Percentiles rank a stretch among this genome's conserved stretches.
Evolutionary conservation across 139 green algal genomes (phyloP).

Genomic region (Closterium sp.): DNA sequence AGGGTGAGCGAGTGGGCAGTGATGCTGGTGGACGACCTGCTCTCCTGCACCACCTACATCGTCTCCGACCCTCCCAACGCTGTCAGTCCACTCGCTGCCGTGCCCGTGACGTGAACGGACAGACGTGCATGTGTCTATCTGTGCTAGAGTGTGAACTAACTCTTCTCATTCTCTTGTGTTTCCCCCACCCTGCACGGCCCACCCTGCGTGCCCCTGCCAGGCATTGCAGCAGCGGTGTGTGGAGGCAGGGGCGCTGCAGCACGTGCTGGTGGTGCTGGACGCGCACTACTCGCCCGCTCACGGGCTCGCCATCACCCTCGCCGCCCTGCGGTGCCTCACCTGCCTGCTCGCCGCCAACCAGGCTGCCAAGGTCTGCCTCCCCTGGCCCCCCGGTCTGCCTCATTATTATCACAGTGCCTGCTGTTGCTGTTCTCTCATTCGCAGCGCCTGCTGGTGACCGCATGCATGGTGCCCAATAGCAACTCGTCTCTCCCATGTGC

Average conservation of each 20-base stretch:
- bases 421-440: background rate
- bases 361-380: background rate
- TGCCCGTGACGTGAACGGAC: background rate
- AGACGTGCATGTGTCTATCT: too few relatives aligned
- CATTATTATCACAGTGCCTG: background rate
- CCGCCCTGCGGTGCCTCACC: background rate
- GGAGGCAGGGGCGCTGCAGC: background rate
- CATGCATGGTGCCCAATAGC: background rate
- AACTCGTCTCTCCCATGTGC: background rate
- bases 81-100: background rate
- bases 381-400: too few relatives aligned
- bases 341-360: background rate
- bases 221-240: background rate
- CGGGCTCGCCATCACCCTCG: background rate
- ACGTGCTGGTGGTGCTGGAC: background rate
- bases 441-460: background rate
- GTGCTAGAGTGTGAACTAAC: too few relatives aligned
- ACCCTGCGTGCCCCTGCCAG: background rate
- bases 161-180: background rate
- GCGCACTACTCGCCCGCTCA: background rate
- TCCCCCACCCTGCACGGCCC: too few relatives aligned
- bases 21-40: background rate
- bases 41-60: background rate
- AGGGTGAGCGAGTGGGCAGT: background rate
- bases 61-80: background rate